Conservation (phyloP, 352 stramenopile genomes). For the Phytophthora tentaculata region DNA sequence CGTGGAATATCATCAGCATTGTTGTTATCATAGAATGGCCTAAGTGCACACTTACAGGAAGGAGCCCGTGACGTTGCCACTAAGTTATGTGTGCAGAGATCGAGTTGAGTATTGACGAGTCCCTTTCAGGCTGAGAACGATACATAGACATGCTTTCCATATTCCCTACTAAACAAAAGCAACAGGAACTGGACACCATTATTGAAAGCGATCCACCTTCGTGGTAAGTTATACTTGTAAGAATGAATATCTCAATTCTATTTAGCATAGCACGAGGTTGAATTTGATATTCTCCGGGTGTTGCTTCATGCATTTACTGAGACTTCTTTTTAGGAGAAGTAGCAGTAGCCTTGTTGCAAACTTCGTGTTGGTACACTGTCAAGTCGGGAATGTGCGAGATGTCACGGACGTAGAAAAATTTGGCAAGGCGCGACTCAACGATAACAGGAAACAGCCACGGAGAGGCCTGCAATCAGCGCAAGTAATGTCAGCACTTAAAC, state of each 20-base stretch:
- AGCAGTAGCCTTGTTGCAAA: constrained; percentile 38
- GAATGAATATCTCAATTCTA: constrained; percentile 20
- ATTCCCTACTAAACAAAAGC: constrained; percentile 6
- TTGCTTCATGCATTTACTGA: constrained; percentile 24
- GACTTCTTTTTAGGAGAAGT: constrained; percentile 35
- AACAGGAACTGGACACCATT: constrained; percentile 6
- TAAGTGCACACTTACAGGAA: constrained; percentile 3
- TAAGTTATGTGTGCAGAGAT: constrained; percentile 5
- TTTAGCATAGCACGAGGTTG: constrained; percentile 4
- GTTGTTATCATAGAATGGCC: too few relatives aligned
- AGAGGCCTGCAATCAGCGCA: constrained; percentile 39
- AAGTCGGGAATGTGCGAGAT: constrained; percentile 81
- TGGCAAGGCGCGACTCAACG: constrained; percentile 49
- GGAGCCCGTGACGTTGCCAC: not conserved
- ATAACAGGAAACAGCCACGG: constrained; percentile 67
- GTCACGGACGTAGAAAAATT: constrained; percentile 77
- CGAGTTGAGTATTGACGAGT: not conserved
- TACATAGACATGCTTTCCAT: constrained; percentile 4
- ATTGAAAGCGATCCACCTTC: too few relatives aligned
- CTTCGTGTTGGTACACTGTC: constrained; percentile 79
- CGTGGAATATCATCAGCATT: constrained; percentile 5
- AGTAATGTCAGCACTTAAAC: constrained; percentile 1
- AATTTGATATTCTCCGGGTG: constrained; percentile 1
- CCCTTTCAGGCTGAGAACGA: constrained; percentile 2
- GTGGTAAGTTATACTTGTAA: too few relatives aligned